Evolutionary conservation across 2,329 filamentous ascomycete species (phyloP).

Genomic region (Penicillium sp.): DNA sequence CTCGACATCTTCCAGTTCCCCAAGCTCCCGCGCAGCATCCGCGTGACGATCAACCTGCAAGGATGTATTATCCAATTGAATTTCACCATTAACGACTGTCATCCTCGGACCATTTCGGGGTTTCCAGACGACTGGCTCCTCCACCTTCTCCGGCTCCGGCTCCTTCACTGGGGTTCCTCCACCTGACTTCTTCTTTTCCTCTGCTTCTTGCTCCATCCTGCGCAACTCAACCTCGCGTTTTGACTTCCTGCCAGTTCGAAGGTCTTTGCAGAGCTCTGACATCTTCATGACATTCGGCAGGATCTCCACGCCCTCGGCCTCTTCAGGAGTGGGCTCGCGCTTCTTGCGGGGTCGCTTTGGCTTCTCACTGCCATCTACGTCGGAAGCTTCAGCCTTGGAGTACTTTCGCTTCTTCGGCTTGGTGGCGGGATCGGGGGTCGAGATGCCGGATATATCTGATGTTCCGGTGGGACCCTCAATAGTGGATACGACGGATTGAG

Average conservation of each 20-base stretch:
- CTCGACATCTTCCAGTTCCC: slow-evolving; percentile 47
- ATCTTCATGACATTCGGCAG: slow-evolving; percentile 58
- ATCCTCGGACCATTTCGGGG: slow-evolving; percentile 48
- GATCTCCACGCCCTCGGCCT: slow-evolving; percentile 53
- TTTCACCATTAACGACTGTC: slow-evolving; percentile 59
- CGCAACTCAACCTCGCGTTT: slow-evolving; percentile 59
- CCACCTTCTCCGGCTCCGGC: slow-evolving; percentile 20
- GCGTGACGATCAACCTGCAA: slow-evolving; percentile 59
- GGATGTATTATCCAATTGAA: slow-evolving; percentile 55
- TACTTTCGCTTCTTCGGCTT: slow-evolving; percentile 29
- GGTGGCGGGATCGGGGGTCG: slow-evolving; percentile 24
- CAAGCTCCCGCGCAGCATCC: slow-evolving; percentile 50
- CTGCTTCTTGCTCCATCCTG: slow-evolving; percentile 58
- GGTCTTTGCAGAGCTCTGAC: slow-evolving; percentile 58
- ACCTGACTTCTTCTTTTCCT: slow-evolving; percentile 45
- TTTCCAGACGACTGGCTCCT: slow-evolving; percentile 25
- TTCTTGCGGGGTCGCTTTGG: slow-evolving; percentile 33
- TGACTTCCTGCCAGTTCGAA: slow-evolving; percentile 58
- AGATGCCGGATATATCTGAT: slow-evolving; percentile 20
- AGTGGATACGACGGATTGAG: slow-evolving; percentile 22
- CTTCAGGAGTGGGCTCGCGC: slow-evolving; percentile 49
- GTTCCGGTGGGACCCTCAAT: slow-evolving; percentile 22
- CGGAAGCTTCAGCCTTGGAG: slow-evolving; percentile 26
- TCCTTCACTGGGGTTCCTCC: slow-evolving; percentile 33
- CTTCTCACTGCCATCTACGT: slow-evolving; percentile 21